Evolutionary conservation across 1,284 basidiomycete species (phyloP).

Genomic region (Ceratobasidium sp.): DNA sequence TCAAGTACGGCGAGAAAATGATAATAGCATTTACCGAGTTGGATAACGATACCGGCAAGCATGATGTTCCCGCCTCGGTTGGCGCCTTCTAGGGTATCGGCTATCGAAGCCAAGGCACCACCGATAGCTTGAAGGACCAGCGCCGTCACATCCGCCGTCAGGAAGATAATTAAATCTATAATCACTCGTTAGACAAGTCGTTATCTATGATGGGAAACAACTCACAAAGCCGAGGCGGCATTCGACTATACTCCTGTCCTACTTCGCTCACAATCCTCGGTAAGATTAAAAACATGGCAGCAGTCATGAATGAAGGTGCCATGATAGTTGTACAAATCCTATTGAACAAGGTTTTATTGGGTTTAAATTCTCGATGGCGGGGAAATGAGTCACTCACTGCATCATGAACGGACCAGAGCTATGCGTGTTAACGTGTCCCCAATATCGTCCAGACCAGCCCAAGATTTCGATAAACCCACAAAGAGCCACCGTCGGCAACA

Average conservation of each 20-base stretch:
- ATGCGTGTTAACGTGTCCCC: slow-evolving; percentile 45
- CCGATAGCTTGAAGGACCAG: slow-evolving; percentile 57
- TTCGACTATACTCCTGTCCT: slow-evolving; percentile 52
- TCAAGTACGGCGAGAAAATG: neutral
- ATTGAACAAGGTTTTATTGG: neutral
- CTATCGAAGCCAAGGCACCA: slow-evolving; percentile 52
- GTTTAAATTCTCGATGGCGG: neutral
- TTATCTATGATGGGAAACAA: neutral
- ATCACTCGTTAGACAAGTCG: neutral
- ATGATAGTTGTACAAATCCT: slow-evolving; percentile 36
- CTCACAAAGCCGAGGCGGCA: slow-evolving; percentile 50
- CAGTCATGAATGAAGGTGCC: slow-evolving; percentile 41
- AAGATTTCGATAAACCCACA: slow-evolving; percentile 64
- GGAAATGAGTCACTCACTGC: slow-evolving; percentile 54
- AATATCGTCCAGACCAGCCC: slow-evolving; percentile 50
- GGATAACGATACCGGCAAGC: slow-evolving; percentile 50
- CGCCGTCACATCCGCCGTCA: slow-evolving; percentile 54
- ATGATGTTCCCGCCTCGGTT: slow-evolving; percentile 48
- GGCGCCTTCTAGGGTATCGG: slow-evolving; percentile 36
- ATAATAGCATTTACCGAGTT: slow-evolving; percentile 45
- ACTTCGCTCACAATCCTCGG: slow-evolving; percentile 53
- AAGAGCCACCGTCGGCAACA: slow-evolving; percentile 63
- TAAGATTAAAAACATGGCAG: slow-evolving; percentile 49
- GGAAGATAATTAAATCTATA: slow-evolving; percentile 54
- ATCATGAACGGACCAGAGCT: slow-evolving; percentile 57